Evolutionary conservation across 1,139 yeast species (phyloP), one percentile per base, ranked within the genome.

Genomic region (Taphrina betulina): DNA sequence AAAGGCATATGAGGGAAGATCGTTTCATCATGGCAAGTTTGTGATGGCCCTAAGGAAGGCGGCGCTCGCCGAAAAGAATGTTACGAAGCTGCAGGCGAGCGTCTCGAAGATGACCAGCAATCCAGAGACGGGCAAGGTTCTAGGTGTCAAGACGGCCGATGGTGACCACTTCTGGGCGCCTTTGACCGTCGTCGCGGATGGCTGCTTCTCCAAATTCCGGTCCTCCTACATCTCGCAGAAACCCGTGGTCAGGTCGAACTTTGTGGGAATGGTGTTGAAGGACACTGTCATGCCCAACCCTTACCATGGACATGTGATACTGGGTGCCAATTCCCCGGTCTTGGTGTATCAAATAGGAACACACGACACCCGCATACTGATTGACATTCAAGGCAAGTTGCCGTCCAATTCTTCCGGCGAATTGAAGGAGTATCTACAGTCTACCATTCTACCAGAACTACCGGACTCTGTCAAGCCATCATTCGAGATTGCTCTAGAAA

Each of bases 21-120:
- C 92, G 1, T 89, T 92, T 71, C 95, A 88, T 65, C 97, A 92
- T 68, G 98, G 98, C 16, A 82, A 81, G 57, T 92, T 94, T 66
- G 77, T 92, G 60, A 75, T 75, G 71, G 88, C 87, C 65, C 74
- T 92, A 63, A 78, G 99, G 63, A 66, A 68, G n/a, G 79, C 45
- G 40, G 54, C 50, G 5, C 26, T 35, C 62, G 38, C 65, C 64
- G 51, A 43, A 5, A 26, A 24, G 29, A 51, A 51, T 66, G 85
- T 90, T 17, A 82, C 89, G 2, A 75, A 85, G 65, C 63, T 87
- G 36, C 92, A 89, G 69, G 96, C 94, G 19, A 87, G 85, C 12
- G 97, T 85, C 14, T 79, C 81, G 1, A 78, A 78, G 42, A 68
- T 88, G 2, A 66, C 87, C 44, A 73, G 79, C 58, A 78, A 78